Base-by-base conservation (phyloP, 805 yeast species). In the Cyberlindnera xishuangbannaensis region DNA sequence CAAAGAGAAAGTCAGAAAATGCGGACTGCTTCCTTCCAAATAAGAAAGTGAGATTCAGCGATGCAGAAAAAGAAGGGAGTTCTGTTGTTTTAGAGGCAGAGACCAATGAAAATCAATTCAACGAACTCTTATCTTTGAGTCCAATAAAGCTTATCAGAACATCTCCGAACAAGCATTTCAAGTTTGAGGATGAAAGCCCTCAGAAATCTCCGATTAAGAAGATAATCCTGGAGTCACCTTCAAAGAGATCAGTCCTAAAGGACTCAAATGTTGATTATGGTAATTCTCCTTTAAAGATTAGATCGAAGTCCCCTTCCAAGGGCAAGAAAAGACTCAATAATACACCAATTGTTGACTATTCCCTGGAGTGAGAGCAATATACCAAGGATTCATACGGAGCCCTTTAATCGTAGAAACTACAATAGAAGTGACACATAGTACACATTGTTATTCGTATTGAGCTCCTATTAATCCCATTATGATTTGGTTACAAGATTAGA, bases 91-190 rank as follows among this genome's bases (percentile, higher is more conserved):
- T 14, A 14, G 29, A 18, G 5, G 10, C 14, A 16, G 35, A 37
- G 16, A 25, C 27, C 33, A 37, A 36, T 15, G 34, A 34, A 25
- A 37, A 33, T 19, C 30, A 27, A 30, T 34, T 34, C 21, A 16
- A 31, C 4, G 34, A 29, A 12, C 20, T 24, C 8, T 14, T 39
- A 13, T 32, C 41, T 0, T 40, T 47, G 28, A 43, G 50, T 32
- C 52, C 50, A 13, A 40, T 45, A 27, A 38, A 30, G 22, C 12
- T 36, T 25, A 32, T 32, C 25, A 22, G 33, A 28, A 33, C 39
- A 5, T 41, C 47, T 4, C 50, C 50, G 11, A 36, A 37, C 33
- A 41, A 42, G 28, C 43, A 37, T 24, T 47, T 45, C 44, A 41
- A 43, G 30, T 40, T 38, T 13, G 37, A 38, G 20, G 46, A 43